These are phyloP conservation scores for Claviceps lovelessii DNA, from an alignment of 2,329 filamentous ascomycete genomes.

Conservation along the genomic window DNA sequence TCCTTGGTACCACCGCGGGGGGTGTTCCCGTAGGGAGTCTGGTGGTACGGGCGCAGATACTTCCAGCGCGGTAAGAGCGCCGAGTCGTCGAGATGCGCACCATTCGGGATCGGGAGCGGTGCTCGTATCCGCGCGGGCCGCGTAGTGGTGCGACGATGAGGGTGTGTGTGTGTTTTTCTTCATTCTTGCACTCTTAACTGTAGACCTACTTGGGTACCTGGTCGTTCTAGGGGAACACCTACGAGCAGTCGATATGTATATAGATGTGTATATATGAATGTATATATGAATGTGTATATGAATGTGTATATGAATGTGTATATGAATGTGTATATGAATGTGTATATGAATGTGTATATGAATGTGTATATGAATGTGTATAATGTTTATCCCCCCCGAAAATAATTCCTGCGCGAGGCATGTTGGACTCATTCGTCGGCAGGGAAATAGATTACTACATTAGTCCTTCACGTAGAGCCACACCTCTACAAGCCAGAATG, in stretches of 20 bases:
- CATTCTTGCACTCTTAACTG: too few relatives aligned
- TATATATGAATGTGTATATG: neutral
- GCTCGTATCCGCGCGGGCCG: slow-evolving; percentile 3
- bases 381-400: neutral
- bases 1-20: too few relatives aligned
- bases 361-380: neutral
- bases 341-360: too few relatives aligned
- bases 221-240: too few relatives aligned
- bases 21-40: too few relatives aligned
- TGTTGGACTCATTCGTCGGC: too few relatives aligned
- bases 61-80: neutral
- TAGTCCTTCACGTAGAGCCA: too few relatives aligned
- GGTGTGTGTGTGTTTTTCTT: too few relatives aligned
- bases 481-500: too few relatives aligned
- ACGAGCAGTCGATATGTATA: neutral
- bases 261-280: neutral
- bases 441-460: too few relatives aligned
- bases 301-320: neutral
- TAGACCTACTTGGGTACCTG: too few relatives aligned
- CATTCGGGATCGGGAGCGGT: neutral
- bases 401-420: too few relatives aligned
- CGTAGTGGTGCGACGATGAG: neutral
- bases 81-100: neutral
- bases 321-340: neutral
- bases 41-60: neutral